Base-by-base conservation (phyloP, 2,329 filamentous ascomycete genomes). In the Aspergillus ruber region DNA sequence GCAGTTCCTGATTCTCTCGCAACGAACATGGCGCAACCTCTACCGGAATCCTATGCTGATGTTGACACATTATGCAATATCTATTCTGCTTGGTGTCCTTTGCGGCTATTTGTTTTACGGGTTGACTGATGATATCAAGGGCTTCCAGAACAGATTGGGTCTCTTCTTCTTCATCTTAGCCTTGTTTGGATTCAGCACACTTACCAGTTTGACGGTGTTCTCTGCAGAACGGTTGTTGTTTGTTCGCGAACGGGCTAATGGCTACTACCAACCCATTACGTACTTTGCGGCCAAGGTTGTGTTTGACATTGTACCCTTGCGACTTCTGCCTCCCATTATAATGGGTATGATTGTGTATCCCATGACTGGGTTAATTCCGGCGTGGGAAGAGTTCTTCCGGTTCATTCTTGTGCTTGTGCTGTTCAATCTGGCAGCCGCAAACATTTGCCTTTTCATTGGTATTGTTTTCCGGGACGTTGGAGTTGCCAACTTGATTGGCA, bases 31-130 rank as follows among this genome's bases (percentile, higher is more conserved):
- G 91, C 90, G 87, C 63, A 98, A 98, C 63, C 78, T 98, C 6
- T 97, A 98, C 74, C 84, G 93, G 48, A 96, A 98, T 66, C 93
- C 93, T 1, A 90, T 97, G 81, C 75, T 98, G 50, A 98, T 98
- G 93, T 80, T 98, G 49, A 96, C 90, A 0, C 93, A 98, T 70
- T 98, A 97, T 64, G 93, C 93, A 33, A 97, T 96, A 56, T 90
- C 93, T 6, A 97, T 98, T 51, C 73, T 97, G 0, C 80, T 98
- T 5, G 93, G 90, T 1, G 91, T 97, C 4, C 86, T 98, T 49
- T 90, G 91, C 2, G 93, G 93, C 3, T 97, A 88, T 69, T 79
- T 98, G 10, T 98, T 97, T 74, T 98, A 97, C 60, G 93, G 91
- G 2, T 76, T 98, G 42, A 95, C 90, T 0, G 90, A 95, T 62